These are phyloP conservation scores for Sparassis latifolia DNA, from an alignment of 1,284 basidiomycete species.

Conservation along the genomic window DNA sequence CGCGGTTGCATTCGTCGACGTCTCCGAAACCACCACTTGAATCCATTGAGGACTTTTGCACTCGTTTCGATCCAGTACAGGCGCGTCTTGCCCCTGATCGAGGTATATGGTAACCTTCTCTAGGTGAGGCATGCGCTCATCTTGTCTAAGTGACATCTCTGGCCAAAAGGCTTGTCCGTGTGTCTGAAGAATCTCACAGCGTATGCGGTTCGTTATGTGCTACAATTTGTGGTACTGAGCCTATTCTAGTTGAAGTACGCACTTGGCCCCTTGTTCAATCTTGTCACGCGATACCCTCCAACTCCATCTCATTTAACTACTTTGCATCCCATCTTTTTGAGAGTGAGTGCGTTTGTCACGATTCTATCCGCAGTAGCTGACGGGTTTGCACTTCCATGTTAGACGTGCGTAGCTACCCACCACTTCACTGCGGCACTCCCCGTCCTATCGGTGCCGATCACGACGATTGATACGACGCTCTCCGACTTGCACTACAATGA, in stretches of 20 bases:
- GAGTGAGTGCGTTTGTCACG: conserved; percentile 13
- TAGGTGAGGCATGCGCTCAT: not conserved
- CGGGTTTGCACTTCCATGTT: not conserved
- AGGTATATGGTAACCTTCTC: conserved; percentile 32
- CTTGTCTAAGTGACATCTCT: conserved; percentile 25
- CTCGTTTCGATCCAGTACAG: conserved; percentile 48
- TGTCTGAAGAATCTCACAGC: conserved; percentile 14
- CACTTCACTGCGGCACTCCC: conserved; percentile 51
- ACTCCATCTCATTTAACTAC: conserved; percentile 55
- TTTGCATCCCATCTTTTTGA: conserved; percentile 54
- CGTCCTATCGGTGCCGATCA: conserved; percentile 51
- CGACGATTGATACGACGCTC: conserved; percentile 44
- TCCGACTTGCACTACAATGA: conserved; percentile 66
- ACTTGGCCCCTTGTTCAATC: conserved; percentile 48
- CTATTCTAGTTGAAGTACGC: conserved; percentile 33
- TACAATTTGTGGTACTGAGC: not conserved
- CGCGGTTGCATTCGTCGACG: conserved; percentile 35
- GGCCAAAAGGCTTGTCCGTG: conserved; percentile 28
- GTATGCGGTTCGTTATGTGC: conserved; percentile 13
- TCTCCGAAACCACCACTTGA: conserved; percentile 26
- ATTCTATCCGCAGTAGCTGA: not conserved
- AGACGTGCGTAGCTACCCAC: conserved; percentile 39
- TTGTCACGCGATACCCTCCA: conserved; percentile 57
- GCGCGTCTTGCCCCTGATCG: conserved; percentile 61
- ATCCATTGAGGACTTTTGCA: conserved; percentile 52